These are phyloP conservation scores for Calycina marina DNA, from an alignment of 2,329 filamentous ascomycete genomes.

Conservation along the genomic window DNA sequence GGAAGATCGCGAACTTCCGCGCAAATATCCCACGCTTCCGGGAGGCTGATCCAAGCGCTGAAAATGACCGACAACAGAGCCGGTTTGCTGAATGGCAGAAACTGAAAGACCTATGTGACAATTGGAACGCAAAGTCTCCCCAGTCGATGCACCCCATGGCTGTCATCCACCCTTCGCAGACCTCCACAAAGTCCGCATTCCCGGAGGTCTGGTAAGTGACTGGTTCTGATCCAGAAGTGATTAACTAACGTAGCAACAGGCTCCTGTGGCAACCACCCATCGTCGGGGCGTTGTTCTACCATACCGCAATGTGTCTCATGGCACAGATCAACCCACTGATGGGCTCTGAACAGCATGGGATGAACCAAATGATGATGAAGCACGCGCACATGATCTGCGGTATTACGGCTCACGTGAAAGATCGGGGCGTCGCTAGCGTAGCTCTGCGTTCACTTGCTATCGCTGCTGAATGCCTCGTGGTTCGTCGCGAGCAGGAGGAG, in stretches of 20 bases:
- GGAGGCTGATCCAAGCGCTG: slow-evolving; percentile 42
- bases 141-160: slow-evolving; percentile 78
- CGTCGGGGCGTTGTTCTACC: slow-evolving; percentile 75
- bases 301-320: slow-evolving; percentile 70
- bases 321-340: slow-evolving; percentile 65
- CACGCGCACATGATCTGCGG: slow-evolving; percentile 81
- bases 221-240: slow-evolving; percentile 3
- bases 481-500: slow-evolving; percentile 63
- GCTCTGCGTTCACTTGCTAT: slow-evolving; percentile 68
- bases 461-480: slow-evolving; percentile 57
- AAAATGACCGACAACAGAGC: slow-evolving; percentile 48
- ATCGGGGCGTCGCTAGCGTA: slow-evolving; percentile 63
- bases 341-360: slow-evolving; percentile 41
- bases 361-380: slow-evolving; percentile 53
- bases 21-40: slow-evolving; percentile 50
- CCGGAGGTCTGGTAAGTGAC: slow-evolving; percentile 68
- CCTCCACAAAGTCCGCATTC: slow-evolving; percentile 57
- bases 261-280: slow-evolving; percentile 71
- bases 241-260: slow-evolving; percentile 31
- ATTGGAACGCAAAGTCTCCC: slow-evolving; percentile 67
- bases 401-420: slow-evolving; percentile 73
- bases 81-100: slow-evolving; percentile 63
- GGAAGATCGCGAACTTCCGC: slow-evolving; percentile 75
- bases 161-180: slow-evolving; percentile 55
- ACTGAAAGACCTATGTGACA: slow-evolving; percentile 68